phyloP scores from a whole-genome alignment of 495 filamentous ascomycete genomes.

The Amniculicola lignicola region DNA sequence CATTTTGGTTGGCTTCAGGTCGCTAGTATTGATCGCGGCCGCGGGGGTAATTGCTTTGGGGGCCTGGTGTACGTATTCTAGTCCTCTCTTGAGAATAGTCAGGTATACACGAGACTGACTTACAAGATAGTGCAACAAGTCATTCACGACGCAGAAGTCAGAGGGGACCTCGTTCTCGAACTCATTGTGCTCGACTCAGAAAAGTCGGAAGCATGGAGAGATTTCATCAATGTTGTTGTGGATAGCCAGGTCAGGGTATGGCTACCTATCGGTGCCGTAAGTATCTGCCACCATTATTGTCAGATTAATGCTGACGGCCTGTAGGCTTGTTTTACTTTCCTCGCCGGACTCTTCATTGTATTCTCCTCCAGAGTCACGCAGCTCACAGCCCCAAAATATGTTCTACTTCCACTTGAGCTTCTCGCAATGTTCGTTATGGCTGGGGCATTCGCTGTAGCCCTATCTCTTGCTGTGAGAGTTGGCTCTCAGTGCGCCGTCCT shows the following conservation, averaged over 20 bases:
- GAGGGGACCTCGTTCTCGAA: constrained; percentile 6
- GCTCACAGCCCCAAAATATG: constrained; percentile 3
- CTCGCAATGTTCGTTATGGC: constrained; percentile 21
- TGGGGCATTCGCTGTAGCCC: constrained; percentile 11
- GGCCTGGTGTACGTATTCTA: constrained; percentile 11
- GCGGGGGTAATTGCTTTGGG: constrained; percentile 16
- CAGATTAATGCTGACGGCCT: background rate
- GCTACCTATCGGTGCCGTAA: constrained; percentile 18
- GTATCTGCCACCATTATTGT: background rate
- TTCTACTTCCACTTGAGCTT: constrained; percentile 18
- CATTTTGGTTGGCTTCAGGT: constrained; percentile 12
- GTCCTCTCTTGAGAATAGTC: background rate
- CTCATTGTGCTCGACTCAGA: background rate
- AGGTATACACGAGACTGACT: background rate
- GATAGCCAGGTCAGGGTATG: constrained; percentile 18
- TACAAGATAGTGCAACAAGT: background rate
- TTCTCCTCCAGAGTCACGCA: constrained; percentile 8
- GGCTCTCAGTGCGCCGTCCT: background rate
- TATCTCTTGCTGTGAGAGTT: constrained; percentile 13
- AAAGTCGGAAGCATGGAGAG: constrained; percentile 4
- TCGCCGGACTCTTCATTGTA: constrained; percentile 7
- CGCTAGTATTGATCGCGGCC: constrained; percentile 10
- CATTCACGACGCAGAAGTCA: constrained; percentile 19
- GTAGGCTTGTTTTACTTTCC: constrained; percentile 15
- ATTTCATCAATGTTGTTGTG: constrained; percentile 12